Percentiles rank a stretch among this genome's conserved stretches.
Evolutionary conservation across 1,139 yeast genomes (phyloP).

Genomic region (Suhomyces wounanorum): DNA sequence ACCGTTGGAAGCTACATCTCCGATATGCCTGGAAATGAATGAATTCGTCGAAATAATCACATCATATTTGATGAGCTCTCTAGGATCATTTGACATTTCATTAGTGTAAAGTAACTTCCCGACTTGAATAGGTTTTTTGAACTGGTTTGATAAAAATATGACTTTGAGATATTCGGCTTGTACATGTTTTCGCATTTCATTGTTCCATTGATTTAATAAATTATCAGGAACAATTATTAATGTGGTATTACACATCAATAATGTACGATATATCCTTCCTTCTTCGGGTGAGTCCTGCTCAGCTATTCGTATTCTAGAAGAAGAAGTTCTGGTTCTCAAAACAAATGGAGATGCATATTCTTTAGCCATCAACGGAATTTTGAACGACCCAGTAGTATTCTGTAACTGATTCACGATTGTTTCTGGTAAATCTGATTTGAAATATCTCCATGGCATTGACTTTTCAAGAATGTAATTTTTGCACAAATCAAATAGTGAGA

Average conservation of each 20-base stretch:
- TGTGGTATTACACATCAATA: constrained; percentile 54
- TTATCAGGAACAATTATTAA: constrained; percentile 68
- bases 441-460: constrained; percentile 62
- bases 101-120: constrained; percentile 22
- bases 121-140: constrained; percentile 23
- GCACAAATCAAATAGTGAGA: constrained; percentile 44
- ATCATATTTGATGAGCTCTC: constrained; percentile 46
- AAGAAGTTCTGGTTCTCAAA: constrained; percentile 20
- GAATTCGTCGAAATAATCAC: constrained; percentile 54
- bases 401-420: constrained; percentile 39
- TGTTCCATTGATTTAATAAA: constrained; percentile 64
- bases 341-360: constrained; percentile 25
- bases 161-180: constrained; percentile 35
- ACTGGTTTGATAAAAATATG: constrained; percentile 37
- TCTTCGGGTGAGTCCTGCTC: constrained; percentile 17
- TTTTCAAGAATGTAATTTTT: constrained; percentile 40
- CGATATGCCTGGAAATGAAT: constrained; percentile 43
- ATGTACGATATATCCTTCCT: constrained; percentile 26
- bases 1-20: constrained; percentile 25
- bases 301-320: constrained; percentile 16
- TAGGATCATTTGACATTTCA: constrained; percentile 29
- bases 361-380: constrained; percentile 28
- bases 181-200: constrained; percentile 59
- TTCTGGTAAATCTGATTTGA: constrained; percentile 44
- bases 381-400: constrained; percentile 47